Conservation (phyloP, 2,329 filamentous ascomycete species). For the Xylaria sp. region DNA sequence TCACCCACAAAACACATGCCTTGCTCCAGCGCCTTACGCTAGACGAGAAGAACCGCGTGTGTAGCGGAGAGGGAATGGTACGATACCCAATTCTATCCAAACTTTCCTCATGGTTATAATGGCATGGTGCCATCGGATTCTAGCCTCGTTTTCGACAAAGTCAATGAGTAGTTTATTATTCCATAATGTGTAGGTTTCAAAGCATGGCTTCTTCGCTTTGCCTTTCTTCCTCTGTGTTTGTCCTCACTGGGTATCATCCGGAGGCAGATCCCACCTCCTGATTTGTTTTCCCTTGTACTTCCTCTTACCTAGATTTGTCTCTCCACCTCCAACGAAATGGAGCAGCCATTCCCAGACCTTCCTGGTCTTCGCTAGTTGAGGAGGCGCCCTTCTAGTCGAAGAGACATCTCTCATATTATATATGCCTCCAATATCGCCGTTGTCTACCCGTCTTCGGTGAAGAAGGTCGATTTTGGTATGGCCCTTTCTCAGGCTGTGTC, state of each 20-base stretch:
- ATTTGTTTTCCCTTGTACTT: constrained; percentile 45
- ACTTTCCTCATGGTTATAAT: too few relatives aligned
- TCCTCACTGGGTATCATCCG: constrained; percentile 48
- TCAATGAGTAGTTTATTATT: not conserved
- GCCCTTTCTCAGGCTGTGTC: constrained; percentile 79
- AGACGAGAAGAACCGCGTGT: too few relatives aligned
- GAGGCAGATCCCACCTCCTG: constrained; percentile 51
- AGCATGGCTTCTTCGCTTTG: not conserved
- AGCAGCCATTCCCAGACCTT: constrained; percentile 80
- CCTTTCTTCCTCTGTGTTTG: not conserved
- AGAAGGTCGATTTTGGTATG: constrained; percentile 77
- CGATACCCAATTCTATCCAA: too few relatives aligned
- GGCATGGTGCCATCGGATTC: too few relatives aligned
- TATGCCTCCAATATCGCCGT: constrained; percentile 64
- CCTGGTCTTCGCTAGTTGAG: constrained; percentile 71
- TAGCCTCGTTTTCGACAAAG: not conserved
- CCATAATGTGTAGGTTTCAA: not conserved
- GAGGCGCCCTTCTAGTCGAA: constrained; percentile 52
- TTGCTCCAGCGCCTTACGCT: too few relatives aligned
- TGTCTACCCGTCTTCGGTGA: constrained; percentile 65
- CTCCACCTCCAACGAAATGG: constrained; percentile 69
- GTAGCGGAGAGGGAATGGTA: too few relatives aligned
- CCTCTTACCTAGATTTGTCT: constrained; percentile 43
- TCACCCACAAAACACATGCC: too few relatives aligned
- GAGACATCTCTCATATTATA: constrained; percentile 66